A percentile compares a stretch with the other conserved stretches of the same genome.
phyloP scores from a whole-genome alignment of 306 rosid genomes.

The Sophora flavescens region DNA sequence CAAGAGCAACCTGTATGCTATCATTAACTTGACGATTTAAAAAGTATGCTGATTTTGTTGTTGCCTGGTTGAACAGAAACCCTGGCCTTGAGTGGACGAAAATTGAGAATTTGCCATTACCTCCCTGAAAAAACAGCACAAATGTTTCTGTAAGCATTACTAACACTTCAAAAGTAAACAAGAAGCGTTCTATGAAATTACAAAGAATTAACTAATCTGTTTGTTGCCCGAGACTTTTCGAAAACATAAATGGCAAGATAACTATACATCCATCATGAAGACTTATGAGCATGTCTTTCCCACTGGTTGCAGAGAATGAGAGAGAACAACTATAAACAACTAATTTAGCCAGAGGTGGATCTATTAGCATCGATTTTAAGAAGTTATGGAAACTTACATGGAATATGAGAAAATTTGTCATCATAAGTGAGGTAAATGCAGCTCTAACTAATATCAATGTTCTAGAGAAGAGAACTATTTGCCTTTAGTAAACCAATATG shows the following conservation, averaged over 20 bases:
- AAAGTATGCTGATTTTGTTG: slow-evolving; percentile 81
- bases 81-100: slow-evolving; percentile 96
- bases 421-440: neutral
- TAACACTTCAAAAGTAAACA: slow-evolving; percentile 31
- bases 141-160: slow-evolving; percentile 35
- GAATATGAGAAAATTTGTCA: neutral
- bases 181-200: slow-evolving; percentile 26
- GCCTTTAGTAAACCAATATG: neutral
- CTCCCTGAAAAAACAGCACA: slow-evolving; percentile 70
- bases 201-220: slow-evolving; percentile 9
- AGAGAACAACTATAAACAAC: slow-evolving; percentile 26
- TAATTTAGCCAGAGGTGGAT: slow-evolving; percentile 31
- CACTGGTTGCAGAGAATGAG: neutral
- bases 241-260: slow-evolving; percentile 12
- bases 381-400: neutral
- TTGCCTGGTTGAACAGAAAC: slow-evolving; percentile 82
- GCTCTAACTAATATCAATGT: neutral
- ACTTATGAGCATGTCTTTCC: slow-evolving; percentile 10
- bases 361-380: neutral
- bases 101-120: slow-evolving; percentile 74
- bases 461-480: neutral
- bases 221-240: slow-evolving; percentile 7
- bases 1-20: slow-evolving; percentile 85
- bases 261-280: slow-evolving; percentile 21
- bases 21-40: slow-evolving; percentile 92